Evolutionary conservation across 169 alveolate genomes (phyloP).

Genomic region (Cryptosporidium muris): DNA sequence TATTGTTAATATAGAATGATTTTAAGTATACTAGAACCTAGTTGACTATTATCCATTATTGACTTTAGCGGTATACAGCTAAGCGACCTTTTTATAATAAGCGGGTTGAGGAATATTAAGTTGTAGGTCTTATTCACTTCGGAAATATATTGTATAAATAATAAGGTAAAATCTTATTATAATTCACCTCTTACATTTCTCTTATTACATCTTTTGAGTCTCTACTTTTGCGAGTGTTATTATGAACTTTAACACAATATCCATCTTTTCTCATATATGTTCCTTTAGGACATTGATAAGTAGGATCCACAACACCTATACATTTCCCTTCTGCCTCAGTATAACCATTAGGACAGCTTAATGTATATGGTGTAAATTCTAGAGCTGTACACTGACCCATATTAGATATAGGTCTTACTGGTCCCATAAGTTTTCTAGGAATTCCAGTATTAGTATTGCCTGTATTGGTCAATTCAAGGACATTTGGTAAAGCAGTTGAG

Average conservation of each 20-base stretch:
- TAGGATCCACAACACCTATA: slow-evolving; percentile 49
- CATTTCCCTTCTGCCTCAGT: slow-evolving; percentile 55
- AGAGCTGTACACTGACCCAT: slow-evolving; percentile 55
- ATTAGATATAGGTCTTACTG: slow-evolving; percentile 49
- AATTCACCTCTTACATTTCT: slow-evolving; percentile 1
- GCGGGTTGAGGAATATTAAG: no score
- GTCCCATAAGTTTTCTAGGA: slow-evolving; percentile 28
- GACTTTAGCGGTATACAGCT: no score
- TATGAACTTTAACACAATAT: neutral
- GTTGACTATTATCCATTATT: no score
- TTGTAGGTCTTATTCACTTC: neutral
- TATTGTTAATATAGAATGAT: neutral
- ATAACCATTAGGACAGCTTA: slow-evolving; percentile 45
- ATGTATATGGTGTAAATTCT: slow-evolving; percentile 49
- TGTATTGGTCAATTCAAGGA: neutral
- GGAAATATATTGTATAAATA: no score
- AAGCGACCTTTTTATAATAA: no score
- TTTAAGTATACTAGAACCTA: no score
- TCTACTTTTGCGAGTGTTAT: neutral
- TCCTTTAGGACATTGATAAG: slow-evolving; percentile 59
- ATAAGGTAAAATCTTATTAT: no score
- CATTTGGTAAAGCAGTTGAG: neutral
- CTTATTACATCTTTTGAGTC: neutral
- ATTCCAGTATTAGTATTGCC: neutral
- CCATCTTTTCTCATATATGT: slow-evolving; percentile 65